Evolutionary conservation across 2,329 filamentous ascomycete species (phyloP).

Genomic region (Hymenoscyphus scutula): DNA sequence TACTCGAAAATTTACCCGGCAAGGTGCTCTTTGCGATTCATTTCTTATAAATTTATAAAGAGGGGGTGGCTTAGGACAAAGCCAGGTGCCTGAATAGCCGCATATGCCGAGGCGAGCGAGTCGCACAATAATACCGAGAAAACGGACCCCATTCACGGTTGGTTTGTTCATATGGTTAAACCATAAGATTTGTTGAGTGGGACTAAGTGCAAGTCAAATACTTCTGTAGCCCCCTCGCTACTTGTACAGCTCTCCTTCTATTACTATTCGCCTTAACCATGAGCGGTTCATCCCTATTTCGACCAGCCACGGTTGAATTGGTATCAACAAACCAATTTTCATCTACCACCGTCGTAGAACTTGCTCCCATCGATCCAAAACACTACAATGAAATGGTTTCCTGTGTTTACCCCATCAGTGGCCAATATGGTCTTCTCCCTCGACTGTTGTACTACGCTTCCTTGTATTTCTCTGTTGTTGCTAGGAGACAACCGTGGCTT

Average conservation of each 20-base stretch:
- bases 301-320: no score
- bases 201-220: background rate
- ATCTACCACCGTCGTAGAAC: background rate
- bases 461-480: background rate
- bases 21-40: no score
- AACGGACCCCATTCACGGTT: background rate
- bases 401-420: background rate
- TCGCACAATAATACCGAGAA: constrained; percentile 1
- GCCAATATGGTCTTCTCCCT: background rate
- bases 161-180: background rate
- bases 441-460: background rate
- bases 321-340: no score
- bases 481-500: background rate
- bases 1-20: no score
- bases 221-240: no score
- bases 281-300: no score
- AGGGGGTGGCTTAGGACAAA: background rate
- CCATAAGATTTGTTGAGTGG: background rate
- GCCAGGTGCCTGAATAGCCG: background rate
- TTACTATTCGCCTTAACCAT: no score
- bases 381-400: background rate
- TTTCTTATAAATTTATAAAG: background rate
- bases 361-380: background rate
- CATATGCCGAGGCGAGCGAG: background rate
- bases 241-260: no score